Percentiles rank a stretch among this genome's conserved stretches.
Conservation (phyloP, 2,329 filamentous ascomycete species). For the Annulohypoxylon truncatum region DNA sequence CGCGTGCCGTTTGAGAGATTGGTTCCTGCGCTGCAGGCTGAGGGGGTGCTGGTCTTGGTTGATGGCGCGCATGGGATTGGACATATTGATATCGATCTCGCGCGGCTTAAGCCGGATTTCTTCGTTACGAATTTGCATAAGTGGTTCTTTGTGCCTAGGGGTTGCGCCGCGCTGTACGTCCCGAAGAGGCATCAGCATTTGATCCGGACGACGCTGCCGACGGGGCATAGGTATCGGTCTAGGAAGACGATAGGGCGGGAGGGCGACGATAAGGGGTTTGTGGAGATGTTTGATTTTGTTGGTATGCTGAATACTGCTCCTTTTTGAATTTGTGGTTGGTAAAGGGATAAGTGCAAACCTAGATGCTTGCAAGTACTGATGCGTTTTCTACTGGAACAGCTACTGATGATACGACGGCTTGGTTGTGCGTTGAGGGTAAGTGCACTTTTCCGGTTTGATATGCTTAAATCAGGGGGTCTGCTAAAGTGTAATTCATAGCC, state of each 20-base stretch:
- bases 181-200: constrained; percentile 68
- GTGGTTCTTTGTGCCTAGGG: constrained; percentile 75
- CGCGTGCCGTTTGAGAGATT: constrained; percentile 73
- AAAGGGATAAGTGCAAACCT: too few species aligned
- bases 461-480: background rate
- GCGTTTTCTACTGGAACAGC: constrained; percentile 62
- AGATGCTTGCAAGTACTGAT: constrained; percentile 57
- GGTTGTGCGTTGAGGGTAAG: constrained; percentile 62
- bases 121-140: constrained; percentile 75
- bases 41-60: constrained; percentile 68
- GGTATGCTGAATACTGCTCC: constrained; percentile 27
- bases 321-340: background rate
- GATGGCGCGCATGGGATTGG: constrained; percentile 76
- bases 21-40: constrained; percentile 63
- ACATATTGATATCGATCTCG: constrained; percentile 69
- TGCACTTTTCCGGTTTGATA: background rate
- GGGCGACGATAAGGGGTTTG: constrained; percentile 22
- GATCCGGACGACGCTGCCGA: constrained; percentile 72
- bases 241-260: constrained; percentile 6
- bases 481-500: constrained; percentile 50
- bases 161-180: constrained; percentile 72
- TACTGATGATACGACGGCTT: constrained; percentile 69
- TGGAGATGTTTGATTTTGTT: constrained; percentile 54
- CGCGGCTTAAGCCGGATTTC: constrained; percentile 70
- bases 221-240: constrained; percentile 69